phyloP scores from a whole-genome alignment of 2,329 filamentous ascomycete species.

The Penicillium sp. region DNA sequence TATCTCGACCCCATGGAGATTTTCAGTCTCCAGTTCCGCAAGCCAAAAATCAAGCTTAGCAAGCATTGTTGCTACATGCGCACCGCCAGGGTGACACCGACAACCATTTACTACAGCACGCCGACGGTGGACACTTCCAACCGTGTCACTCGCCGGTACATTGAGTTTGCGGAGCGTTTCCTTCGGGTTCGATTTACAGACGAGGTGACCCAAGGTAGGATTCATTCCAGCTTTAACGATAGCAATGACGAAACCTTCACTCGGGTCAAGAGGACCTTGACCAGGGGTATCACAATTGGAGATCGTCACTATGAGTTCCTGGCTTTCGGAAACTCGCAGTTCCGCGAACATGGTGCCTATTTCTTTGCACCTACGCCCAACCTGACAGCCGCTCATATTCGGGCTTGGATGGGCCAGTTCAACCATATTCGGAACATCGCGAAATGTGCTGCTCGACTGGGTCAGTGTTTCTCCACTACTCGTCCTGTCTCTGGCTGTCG shows the following conservation, averaged over 20 bases:
- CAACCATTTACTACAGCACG: constrained; percentile 73
- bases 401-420: constrained; percentile 84
- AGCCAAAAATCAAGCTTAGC: constrained; percentile 58
- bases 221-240: constrained; percentile 57
- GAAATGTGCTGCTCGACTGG: constrained; percentile 83
- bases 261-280: constrained; percentile 69
- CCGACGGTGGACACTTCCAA: constrained; percentile 86
- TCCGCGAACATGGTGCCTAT: constrained; percentile 86
- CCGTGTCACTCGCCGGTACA: constrained; percentile 74
- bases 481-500: constrained; percentile 67
- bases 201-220: constrained; percentile 65
- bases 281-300: constrained; percentile 78
- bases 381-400: constrained; percentile 72
- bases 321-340: constrained; percentile 92
- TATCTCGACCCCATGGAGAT: constrained; percentile 72
- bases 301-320: constrained; percentile 84
- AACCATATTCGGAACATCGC: constrained; percentile 78
- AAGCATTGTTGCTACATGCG: constrained; percentile 73
- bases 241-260: constrained; percentile 71
- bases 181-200: constrained; percentile 87
- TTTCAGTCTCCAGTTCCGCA: constrained; percentile 55
- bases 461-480: constrained; percentile 95
- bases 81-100: constrained; percentile 79
- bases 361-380: constrained; percentile 77
- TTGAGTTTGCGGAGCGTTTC: constrained; percentile 71